These are phyloP conservation scores for Mrakia blollopis DNA, from an alignment of 768 basidiomycete species.

Conservation along the genomic window DNA sequence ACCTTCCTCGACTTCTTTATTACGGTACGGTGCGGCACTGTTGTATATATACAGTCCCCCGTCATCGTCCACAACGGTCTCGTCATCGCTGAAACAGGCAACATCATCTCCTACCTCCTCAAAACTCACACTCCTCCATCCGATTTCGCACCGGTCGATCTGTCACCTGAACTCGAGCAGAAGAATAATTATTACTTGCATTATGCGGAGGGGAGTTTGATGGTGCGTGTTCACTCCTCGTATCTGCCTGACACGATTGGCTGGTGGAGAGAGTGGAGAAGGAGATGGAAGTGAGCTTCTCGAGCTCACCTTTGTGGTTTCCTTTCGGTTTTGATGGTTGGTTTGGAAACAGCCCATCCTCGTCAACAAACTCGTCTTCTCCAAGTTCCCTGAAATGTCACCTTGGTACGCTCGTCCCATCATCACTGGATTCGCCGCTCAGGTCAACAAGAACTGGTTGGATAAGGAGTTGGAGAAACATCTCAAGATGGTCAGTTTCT, in stretches of 20 bases:
- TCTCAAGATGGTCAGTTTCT: constrained; percentile 8
- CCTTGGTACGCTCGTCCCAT: constrained; percentile 31
- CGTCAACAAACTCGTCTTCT: constrained; percentile 31
- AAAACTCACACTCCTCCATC: neutral
- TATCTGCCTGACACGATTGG: neutral
- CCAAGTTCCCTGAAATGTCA: constrained; percentile 29
- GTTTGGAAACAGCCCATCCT: constrained; percentile 1
- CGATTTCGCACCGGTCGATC: neutral
- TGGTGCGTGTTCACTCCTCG: constrained; percentile 1
- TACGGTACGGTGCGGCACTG: too few relatives aligned
- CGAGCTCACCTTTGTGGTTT: neutral
- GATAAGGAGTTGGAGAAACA: constrained; percentile 22
- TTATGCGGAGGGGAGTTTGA: constrained; percentile 30
- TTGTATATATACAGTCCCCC: constrained; percentile 19
- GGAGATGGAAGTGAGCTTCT: neutral
- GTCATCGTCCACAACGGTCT: constrained; percentile 26
- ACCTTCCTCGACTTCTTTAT: neutral
- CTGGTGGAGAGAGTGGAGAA: neutral
- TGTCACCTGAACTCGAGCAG: neutral
- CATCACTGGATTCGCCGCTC: constrained; percentile 22
- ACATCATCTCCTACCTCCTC: constrained; percentile 31
- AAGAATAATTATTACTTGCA: constrained; percentile 22
- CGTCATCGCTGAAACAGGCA: constrained; percentile 29
- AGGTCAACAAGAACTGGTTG: constrained; percentile 28
- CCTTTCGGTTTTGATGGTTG: neutral